These are phyloP conservation scores for Posidonia australis DNA, from an alignment of 106 monocot species.

Conservation along the genomic window DNA sequence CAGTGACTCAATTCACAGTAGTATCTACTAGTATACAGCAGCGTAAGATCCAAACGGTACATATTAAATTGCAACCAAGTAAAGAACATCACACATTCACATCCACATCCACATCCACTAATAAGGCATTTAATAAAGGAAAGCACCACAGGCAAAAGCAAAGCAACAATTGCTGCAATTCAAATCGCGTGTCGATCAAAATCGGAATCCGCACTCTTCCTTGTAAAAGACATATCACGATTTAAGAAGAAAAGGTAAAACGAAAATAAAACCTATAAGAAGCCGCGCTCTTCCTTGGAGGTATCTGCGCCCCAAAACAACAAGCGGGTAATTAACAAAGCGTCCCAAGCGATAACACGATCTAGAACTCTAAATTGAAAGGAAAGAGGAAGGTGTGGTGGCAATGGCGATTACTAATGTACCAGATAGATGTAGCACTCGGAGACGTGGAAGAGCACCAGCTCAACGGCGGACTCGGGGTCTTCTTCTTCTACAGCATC, in stretches of 20 bases:
- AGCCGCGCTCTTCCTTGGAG: constrained; percentile 86
- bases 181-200: not conserved
- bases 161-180: too few relatives aligned
- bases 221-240: not conserved
- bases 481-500: constrained; percentile 9
- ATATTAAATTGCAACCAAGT: too few relatives aligned
- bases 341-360: too few relatives aligned
- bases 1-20: too few relatives aligned
- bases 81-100: too few relatives aligned
- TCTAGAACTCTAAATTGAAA: too few relatives aligned
- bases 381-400: too few relatives aligned
- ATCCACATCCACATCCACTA: too few relatives aligned
- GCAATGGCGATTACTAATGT: not conserved
- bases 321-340: not conserved
- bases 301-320: constrained; percentile 33
- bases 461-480: constrained; percentile 41
- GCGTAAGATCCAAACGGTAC: too few relatives aligned
- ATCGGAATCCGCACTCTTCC: not conserved
- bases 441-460: constrained; percentile 73
- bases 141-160: too few relatives aligned
- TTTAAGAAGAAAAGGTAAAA: not conserved
- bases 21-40: too few relatives aligned
- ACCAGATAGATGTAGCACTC: constrained; percentile 99
- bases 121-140: too few relatives aligned
- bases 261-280: constrained; percentile 60